phyloP scores from a whole-genome alignment of 208 protist species.

The Blechomonas ayalai region DNA sequence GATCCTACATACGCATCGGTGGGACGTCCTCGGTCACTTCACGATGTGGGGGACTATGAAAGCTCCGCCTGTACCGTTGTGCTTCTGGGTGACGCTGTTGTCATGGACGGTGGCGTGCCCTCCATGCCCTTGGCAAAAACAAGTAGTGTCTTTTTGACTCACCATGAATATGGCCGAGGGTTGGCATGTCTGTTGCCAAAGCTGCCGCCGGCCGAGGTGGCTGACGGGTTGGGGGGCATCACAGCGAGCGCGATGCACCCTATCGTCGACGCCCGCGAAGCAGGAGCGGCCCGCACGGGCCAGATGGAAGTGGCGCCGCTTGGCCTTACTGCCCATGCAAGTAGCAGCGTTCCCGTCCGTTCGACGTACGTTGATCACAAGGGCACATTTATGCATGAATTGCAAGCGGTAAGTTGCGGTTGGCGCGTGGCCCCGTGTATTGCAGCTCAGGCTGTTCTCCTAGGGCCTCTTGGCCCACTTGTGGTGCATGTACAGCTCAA shows the following conservation, averaged over 20 bases:
- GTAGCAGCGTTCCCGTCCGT: too few relatives aligned
- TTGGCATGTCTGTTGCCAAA: slow-evolving; percentile 40
- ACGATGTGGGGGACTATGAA: background rate
- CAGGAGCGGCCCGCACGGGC: too few relatives aligned
- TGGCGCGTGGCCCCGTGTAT: slow-evolving; percentile 20
- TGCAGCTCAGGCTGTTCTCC: slow-evolving; percentile 43
- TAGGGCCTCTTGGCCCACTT: slow-evolving; percentile 50
- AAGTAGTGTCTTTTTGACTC: slow-evolving; percentile 24
- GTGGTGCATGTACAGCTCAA: slow-evolving; percentile 53
- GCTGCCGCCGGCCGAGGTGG: slow-evolving; percentile 4
- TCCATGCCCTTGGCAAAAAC: slow-evolving; percentile 14
- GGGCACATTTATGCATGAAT: too few relatives aligned
- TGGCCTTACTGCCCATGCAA: too few relatives aligned
- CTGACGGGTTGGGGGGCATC: too few relatives aligned
- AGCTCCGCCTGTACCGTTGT: slow-evolving; percentile 14
- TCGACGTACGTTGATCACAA: too few relatives aligned
- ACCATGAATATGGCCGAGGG: slow-evolving; percentile 56
- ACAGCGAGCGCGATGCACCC: too few relatives aligned
- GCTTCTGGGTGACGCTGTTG: slow-evolving; percentile 42
- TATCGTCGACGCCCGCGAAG: too few relatives aligned
- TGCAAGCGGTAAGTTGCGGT: slow-evolving; percentile 36
- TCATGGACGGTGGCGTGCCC: slow-evolving; percentile 57
- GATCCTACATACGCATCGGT: too few relatives aligned
- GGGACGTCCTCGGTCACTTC: slow-evolving; percentile 3
- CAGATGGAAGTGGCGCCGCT: too few relatives aligned